These are phyloP conservation scores for Volvox carteri DNA, from an alignment of 163 green algal species.

Conservation along the genomic window DNA sequence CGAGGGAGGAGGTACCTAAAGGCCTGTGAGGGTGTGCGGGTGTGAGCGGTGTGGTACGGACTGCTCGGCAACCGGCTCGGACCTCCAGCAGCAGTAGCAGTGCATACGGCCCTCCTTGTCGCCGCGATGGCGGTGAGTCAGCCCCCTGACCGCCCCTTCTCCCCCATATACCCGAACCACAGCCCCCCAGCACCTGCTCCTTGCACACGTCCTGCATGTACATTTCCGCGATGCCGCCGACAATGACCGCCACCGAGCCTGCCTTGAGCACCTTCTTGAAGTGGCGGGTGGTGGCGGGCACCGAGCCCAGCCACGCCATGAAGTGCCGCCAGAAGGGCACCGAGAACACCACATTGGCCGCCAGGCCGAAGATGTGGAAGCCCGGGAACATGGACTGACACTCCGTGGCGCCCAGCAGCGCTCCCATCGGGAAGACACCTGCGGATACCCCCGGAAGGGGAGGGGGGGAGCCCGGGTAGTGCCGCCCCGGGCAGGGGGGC, in stretches of 20 bases:
- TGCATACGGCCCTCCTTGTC: too few relatives aligned
- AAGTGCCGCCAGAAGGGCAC: conserved; percentile 62
- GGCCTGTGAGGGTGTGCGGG: too few relatives aligned
- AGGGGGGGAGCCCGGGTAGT: background rate
- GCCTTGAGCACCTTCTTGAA: conserved; percentile 55
- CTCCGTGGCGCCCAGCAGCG: conserved; percentile 54
- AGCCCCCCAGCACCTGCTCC: conserved; percentile 19
- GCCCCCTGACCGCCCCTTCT: too few relatives aligned
- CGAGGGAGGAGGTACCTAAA: too few relatives aligned
- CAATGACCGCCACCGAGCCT: conserved; percentile 52
- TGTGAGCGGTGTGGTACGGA: too few relatives aligned
- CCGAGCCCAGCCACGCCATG: conserved; percentile 66
- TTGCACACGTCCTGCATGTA: conserved; percentile 28
- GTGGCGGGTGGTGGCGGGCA: conserved; percentile 59
- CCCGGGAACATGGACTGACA: conserved; percentile 50
- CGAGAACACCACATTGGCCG: conserved; percentile 43
- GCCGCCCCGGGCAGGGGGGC: too few relatives aligned
- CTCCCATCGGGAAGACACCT: conserved; percentile 63
- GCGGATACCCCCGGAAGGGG: background rate
- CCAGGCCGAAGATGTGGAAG: conserved; percentile 56
- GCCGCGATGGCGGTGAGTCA: too few relatives aligned
- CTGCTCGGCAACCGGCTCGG: too few relatives aligned
- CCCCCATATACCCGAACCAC: too few relatives aligned
- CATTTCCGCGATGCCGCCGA: conserved; percentile 59
- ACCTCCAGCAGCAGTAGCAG: too few relatives aligned